Base-by-base conservation (phyloP, 116 monocot species). In the Posidonia oceanica region DNA sequence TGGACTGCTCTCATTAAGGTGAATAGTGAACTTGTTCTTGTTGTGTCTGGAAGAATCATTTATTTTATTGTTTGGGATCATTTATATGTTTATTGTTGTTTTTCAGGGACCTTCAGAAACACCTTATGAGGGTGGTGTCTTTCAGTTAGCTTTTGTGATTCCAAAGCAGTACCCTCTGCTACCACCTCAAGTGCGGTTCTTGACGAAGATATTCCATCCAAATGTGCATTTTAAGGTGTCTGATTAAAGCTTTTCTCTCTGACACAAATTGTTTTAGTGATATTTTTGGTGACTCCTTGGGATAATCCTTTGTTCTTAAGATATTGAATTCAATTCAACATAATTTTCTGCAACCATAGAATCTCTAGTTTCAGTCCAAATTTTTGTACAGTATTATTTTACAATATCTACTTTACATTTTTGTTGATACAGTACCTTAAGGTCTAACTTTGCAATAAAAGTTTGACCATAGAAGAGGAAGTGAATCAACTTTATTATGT, bases 1-100 rank as follows among this genome's bases (percentile, higher is more conserved):
- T 99, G 99, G 99, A 99, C 90, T 76, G 99, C 99, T 80, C 80
- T 99, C 58, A 93, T 93, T 18, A 99, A 98, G 87, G 93, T 92
- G 44, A 54, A 18, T 14, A 68, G 15, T 51, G 48, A 48, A 16
- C 36, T 0, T 8, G 15, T 16, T 14, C 41, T 39, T 63, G 51
- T 29, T 36, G 14, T 14, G 6, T n/a, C 17, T 61, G 23, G 52
- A 16, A 36, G 23, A 37, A 12, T 63, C 40, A 1, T 39, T 59
- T 20, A 52, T 11, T 36, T 59, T 14, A 52, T 11, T 36, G 66
- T 58, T 71, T 66, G 42, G 36, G 23, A 21, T 76, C 70, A 16
- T 20, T 12, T 70, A n/a, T 16, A 4, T 57, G n/a, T 61, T 54
- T 51, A 71, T 56, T 71, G 57, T 60, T n/a, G 56, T 76, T 59